phyloP scores from a whole-genome alignment of 2,329 filamentous ascomycete genomes.

The Furcasterigmium furcatum region DNA sequence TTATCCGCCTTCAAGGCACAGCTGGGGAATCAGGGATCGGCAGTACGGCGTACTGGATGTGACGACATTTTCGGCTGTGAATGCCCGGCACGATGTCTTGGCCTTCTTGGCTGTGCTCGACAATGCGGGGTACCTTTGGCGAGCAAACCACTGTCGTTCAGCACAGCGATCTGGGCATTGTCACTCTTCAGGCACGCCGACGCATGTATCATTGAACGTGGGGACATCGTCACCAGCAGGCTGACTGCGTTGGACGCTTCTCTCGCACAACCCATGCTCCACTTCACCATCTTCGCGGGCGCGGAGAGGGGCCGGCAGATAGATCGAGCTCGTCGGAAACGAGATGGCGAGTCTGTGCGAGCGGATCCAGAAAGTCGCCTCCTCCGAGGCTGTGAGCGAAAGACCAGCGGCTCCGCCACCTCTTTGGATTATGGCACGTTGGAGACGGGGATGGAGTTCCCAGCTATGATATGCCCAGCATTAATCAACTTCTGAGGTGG shows the following conservation, averaged over 20 bases:
- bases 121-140: too few relatives aligned
- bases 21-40: too few relatives aligned
- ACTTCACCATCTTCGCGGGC: not conserved
- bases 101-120: too few relatives aligned
- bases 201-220: too few relatives aligned
- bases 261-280: not conserved
- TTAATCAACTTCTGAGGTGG: constrained; percentile 11
- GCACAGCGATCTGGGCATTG: too few relatives aligned
- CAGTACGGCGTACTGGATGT: too few relatives aligned
- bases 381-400: not conserved
- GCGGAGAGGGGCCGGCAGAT: not conserved
- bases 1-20: too few relatives aligned
- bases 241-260: not conserved
- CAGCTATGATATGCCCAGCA: constrained; percentile 9
- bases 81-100: too few relatives aligned
- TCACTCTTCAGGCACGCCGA: too few relatives aligned
- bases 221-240: not conserved
- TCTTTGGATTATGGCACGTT: not conserved
- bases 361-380: not conserved
- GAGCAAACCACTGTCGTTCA: too few relatives aligned
- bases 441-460: not conserved
- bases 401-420: not conserved
- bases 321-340: not conserved
- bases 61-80: too few relatives aligned
- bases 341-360: not conserved